phyloP scores from a whole-genome alignment of 208 protist genomes.

The Crithidia fasciculata region DNA sequence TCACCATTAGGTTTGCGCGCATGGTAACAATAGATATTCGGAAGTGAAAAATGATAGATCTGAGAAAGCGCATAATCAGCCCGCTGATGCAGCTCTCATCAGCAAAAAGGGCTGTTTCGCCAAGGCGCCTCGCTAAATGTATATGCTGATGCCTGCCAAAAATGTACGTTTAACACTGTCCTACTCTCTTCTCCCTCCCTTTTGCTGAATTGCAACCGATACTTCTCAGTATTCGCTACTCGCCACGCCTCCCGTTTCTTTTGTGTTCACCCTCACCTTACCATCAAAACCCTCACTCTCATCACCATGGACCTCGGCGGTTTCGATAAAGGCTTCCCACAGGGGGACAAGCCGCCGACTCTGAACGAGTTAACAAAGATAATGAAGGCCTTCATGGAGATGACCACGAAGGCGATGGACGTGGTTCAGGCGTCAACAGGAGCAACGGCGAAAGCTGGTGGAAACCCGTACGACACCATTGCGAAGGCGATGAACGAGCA shows the following conservation, averaged over 20 bases:
- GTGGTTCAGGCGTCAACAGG: background rate
- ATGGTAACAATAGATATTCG: background rate
- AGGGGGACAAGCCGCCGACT: too few species aligned
- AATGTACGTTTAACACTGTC: background rate
- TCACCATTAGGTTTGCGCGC: background rate
- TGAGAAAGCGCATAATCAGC: background rate
- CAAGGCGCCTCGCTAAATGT: background rate
- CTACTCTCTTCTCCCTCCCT: background rate
- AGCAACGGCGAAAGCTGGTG: too few species aligned
- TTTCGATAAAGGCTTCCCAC: too few species aligned
- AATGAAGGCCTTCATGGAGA: background rate
- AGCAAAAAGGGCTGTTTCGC: background rate
- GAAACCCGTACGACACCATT: slow-evolving; percentile 3
- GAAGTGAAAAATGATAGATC: background rate
- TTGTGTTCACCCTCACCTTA: too few species aligned
- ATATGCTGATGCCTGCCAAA: background rate
- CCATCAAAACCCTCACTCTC: too few species aligned
- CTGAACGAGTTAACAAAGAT: too few species aligned
- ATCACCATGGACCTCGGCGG: too few species aligned
- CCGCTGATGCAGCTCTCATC: background rate
- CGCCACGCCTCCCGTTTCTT: too few species aligned
- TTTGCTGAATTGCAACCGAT: too few species aligned
- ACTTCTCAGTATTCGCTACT: too few species aligned
- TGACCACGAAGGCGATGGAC: background rate
- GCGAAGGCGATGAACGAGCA: slow-evolving; percentile 1